phyloP scores from a whole-genome alignment of 441 rosid genomes.

The Pelargonium myrrhifolium region DNA sequence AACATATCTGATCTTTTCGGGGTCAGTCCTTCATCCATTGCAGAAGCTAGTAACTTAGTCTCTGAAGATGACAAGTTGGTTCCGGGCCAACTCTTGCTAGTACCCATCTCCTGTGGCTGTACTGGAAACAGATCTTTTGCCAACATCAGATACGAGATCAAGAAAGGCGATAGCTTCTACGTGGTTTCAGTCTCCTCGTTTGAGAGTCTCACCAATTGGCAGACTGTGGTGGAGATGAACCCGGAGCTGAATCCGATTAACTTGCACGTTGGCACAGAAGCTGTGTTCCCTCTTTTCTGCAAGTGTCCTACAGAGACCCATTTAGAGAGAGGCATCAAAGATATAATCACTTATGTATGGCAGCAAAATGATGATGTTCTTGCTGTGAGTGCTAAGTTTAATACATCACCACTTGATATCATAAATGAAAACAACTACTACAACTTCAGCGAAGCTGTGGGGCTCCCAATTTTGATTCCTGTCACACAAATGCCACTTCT shows the following conservation, averaged over 20 bases:
- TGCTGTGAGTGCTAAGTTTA: slow-evolving; percentile 34
- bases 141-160: slow-evolving; percentile 45
- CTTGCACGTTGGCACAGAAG: slow-evolving; percentile 38
- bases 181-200: slow-evolving; percentile 32
- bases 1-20: slow-evolving; percentile 44
- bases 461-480: slow-evolving; percentile 42
- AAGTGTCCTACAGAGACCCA: slow-evolving; percentile 41
- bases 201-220: slow-evolving; percentile 44
- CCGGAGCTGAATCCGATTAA: slow-evolving; percentile 28
- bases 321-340: slow-evolving; percentile 26
- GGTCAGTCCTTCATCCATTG: slow-evolving; percentile 31
- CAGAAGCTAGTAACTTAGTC: slow-evolving; percentile 40
- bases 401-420: slow-evolving; percentile 29
- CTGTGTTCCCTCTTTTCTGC: slow-evolving; percentile 46
- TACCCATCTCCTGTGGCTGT: slow-evolving; percentile 48
- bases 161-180: slow-evolving; percentile 42
- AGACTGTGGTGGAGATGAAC: slow-evolving; percentile 31
- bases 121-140: slow-evolving; percentile 36
- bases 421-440: slow-evolving; percentile 31
- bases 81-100: slow-evolving; percentile 46
- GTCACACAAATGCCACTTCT: slow-evolving; percentile 41
- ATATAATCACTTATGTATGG: slow-evolving; percentile 49
- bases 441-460: slow-evolving; percentile 27
- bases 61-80: slow-evolving; percentile 34
- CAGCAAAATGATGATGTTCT: slow-evolving; percentile 36